Percentiles rank a stretch among this genome's conserved stretches.
Evolutionary conservation across 805 yeast genomes (phyloP).

Genomic region (Yarrowia osloensis): DNA sequence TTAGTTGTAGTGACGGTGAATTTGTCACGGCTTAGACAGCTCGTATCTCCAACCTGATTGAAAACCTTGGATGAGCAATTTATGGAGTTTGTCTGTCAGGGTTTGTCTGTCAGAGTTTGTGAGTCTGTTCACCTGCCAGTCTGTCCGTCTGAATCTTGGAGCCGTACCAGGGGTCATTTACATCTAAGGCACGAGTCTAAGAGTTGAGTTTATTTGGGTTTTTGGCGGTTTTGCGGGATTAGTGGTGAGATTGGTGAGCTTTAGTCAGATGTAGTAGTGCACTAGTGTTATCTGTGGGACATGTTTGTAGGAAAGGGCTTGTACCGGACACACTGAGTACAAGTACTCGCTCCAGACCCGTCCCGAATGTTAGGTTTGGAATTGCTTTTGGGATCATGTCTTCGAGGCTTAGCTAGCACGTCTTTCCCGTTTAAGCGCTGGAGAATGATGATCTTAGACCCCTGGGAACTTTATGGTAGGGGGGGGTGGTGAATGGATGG

Average conservation of each 20-base stretch:
- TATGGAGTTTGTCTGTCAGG: neutral
- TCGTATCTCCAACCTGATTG: too few relatives aligned
- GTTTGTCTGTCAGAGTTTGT: constrained; percentile 7
- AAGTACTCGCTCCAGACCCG: too few relatives aligned
- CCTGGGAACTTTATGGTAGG: neutral
- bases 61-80: constrained; percentile 5
- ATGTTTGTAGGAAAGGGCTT: too few relatives aligned
- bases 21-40: too few relatives aligned
- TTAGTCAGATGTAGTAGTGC: too few relatives aligned
- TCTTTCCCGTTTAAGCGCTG: constrained; percentile 3
- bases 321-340: too few relatives aligned
- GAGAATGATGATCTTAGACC: constrained; percentile 15
- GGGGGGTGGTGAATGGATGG: too few relatives aligned
- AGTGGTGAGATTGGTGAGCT: too few relatives aligned
- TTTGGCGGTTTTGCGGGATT: too few relatives aligned
- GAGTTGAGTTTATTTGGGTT: neutral
- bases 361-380: too few relatives aligned
- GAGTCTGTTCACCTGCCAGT: neutral
- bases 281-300: too few relatives aligned
- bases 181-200: neutral
- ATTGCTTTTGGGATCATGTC: neutral
- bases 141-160: neutral
- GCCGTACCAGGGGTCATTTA: constrained; percentile 5
- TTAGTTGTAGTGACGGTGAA: too few relatives aligned
- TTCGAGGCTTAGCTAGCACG: constrained; percentile 6